phyloP scores from a whole-genome alignment of 2,329 filamentous ascomycete species.

The Ceratocystis huliohia region DNA sequence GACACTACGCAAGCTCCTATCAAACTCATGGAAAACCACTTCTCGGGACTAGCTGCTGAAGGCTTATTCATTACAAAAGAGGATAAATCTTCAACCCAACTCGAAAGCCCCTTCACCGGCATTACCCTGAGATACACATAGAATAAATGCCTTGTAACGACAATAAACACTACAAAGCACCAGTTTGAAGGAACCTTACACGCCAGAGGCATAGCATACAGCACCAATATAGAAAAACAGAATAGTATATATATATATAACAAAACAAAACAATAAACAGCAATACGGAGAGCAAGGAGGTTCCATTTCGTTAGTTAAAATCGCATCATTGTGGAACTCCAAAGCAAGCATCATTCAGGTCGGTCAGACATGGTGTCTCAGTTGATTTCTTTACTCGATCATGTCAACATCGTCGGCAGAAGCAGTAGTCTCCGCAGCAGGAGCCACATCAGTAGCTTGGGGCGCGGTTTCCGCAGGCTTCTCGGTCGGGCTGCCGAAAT shows the following conservation, averaged over 20 bases:
- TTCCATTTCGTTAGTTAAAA: background rate
- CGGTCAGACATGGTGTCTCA: background rate
- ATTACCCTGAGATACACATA: background rate
- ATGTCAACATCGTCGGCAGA: constrained; percentile 54
- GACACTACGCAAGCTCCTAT: background rate
- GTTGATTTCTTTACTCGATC: constrained; percentile 42
- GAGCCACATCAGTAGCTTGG: background rate
- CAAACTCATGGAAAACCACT: constrained; percentile 30
- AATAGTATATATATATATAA: background rate
- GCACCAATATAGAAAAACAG: background rate
- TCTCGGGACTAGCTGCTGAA: constrained; percentile 50
- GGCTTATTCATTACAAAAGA: constrained; percentile 41
- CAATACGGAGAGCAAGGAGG: background rate
- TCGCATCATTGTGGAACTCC: background rate
- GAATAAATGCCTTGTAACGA: background rate
- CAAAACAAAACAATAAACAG: background rate
- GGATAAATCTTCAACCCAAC: background rate
- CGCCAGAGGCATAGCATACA: no score
- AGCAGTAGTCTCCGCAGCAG: background rate
- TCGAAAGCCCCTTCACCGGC: constrained; percentile 20
- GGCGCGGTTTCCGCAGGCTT: constrained; percentile 21
- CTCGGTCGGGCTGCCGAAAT: constrained; percentile 47
- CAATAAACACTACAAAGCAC: background rate
- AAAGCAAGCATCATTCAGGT: background rate
- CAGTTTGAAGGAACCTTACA: no score